These are phyloP conservation scores for Alternaria sp. DNA, from an alignment of 2,329 filamentous ascomycete species.

Conservation along the genomic window DNA sequence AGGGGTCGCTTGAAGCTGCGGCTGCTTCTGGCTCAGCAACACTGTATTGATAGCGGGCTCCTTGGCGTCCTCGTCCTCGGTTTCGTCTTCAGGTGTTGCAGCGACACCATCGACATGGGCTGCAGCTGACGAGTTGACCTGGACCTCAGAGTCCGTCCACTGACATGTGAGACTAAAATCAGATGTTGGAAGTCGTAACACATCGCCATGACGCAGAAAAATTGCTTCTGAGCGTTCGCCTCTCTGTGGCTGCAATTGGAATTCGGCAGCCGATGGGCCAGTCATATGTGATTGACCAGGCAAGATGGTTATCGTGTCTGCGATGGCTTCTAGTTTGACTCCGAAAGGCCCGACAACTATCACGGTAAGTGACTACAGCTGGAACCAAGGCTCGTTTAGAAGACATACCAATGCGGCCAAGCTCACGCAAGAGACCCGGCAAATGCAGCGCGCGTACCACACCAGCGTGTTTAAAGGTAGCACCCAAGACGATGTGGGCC, in stretches of 20 bases:
- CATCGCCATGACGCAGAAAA: conserved; percentile 42
- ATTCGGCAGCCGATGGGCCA: conserved; percentile 14
- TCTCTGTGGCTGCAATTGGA: conserved; percentile 31
- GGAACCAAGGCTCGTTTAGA: background rate
- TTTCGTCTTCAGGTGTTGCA: conserved; percentile 28
- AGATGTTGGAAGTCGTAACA: conserved; percentile 26
- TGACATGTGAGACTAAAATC: conserved; percentile 24
- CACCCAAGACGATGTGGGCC: conserved; percentile 15
- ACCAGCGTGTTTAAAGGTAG: background rate
- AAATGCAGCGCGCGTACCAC: conserved; percentile 8
- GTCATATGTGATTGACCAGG: conserved; percentile 17
- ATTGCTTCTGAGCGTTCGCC: conserved; percentile 34
- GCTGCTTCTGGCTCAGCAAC: conserved; percentile 21
- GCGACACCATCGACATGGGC: conserved; percentile 12
- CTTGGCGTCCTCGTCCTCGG: conserved; percentile 37
- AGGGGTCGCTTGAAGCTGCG: conserved; percentile 35
- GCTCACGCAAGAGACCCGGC: conserved; percentile 13
- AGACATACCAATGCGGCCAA: conserved; percentile 33
- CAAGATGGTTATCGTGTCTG: conserved; percentile 27
- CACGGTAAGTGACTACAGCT: background rate
- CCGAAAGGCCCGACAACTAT: conserved; percentile 29
- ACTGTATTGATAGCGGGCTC: conserved; percentile 33
- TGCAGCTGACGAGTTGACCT: conserved; percentile 45
- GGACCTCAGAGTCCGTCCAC: conserved; percentile 36
- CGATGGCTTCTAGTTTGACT: conserved; percentile 40